Percentiles rank a stretch among this genome's conserved stretches.
Evolutionary conservation across 2,329 filamentous ascomycete species (phyloP).

Genomic region (Fusarium cyanostomum): DNA sequence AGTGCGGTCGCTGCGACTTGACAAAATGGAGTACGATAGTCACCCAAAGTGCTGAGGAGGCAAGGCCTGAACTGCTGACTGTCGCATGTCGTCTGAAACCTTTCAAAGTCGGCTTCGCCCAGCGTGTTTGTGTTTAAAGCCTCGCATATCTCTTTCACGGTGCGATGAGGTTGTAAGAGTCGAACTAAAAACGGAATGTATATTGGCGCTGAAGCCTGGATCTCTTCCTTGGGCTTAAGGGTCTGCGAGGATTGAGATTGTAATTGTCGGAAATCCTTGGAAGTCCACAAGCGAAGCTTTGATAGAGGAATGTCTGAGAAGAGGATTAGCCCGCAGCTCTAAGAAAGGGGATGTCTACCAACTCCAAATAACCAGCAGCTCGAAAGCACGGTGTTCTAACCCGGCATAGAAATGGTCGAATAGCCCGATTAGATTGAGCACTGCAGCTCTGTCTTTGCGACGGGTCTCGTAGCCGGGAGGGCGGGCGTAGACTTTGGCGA

Average conservation of each 20-base stretch:
- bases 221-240: conserved; percentile 1
- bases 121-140: neutral
- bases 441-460: neutral
- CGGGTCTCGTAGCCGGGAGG: neutral
- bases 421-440: neutral
- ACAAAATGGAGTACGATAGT: neutral
- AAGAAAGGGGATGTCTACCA: neutral
- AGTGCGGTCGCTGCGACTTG: neutral
- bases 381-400: conserved; percentile 3
- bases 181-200: conserved; percentile 11
- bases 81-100: neutral
- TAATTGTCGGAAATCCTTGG: neutral
- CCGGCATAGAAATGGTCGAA: neutral
- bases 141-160: neutral
- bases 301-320: conserved; percentile 1
- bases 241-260: neutral
- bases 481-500: neutral
- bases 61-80: neutral
- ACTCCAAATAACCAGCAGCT: conserved; percentile 3
- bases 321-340: neutral
- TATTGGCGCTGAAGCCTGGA: neutral
- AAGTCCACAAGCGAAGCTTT: neutral
- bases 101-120: neutral
- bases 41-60: neutral
- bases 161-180: neutral